Conservation (phyloP, 2,329 filamentous ascomycete genomes). For the Monilinia fructicola region DNA sequence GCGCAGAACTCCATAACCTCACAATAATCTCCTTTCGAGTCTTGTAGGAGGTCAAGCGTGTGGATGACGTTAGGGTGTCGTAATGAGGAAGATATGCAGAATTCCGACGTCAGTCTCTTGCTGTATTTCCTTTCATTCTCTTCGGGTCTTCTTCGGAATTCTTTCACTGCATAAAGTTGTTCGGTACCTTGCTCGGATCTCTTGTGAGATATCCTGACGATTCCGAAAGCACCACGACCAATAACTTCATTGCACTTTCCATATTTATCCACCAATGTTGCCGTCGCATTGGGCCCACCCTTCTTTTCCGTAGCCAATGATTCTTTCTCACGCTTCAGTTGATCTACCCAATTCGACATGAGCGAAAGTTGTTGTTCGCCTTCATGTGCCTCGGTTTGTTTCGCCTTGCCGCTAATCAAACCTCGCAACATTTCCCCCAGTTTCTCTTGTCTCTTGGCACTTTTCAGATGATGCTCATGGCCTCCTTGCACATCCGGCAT, state of each 20-base stretch:
- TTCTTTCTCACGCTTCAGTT: slow-evolving; percentile 84
- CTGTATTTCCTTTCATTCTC: slow-evolving; percentile 97
- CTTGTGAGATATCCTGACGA: slow-evolving; percentile 97
- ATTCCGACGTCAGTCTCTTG: slow-evolving; percentile 94
- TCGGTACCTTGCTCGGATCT: slow-evolving; percentile 79
- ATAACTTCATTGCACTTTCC: slow-evolving; percentile 98
- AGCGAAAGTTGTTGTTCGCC: slow-evolving; percentile 82
- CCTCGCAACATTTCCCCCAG: slow-evolving; percentile 87
- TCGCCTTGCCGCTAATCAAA: slow-evolving; percentile 77
- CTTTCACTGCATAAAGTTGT: slow-evolving; percentile 95
- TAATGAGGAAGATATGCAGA: slow-evolving; percentile 96
- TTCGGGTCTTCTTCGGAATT: slow-evolving; percentile 90
- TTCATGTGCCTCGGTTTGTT: slow-evolving; percentile 62
- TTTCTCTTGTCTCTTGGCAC: slow-evolving; percentile 90
- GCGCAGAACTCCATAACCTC: slow-evolving; percentile 99
- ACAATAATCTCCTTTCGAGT: slow-evolving; percentile 95
- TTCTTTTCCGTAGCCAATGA: slow-evolving; percentile 73
- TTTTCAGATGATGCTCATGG: slow-evolving; percentile 87
- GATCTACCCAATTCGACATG: slow-evolving; percentile 95
- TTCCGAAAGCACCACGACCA: slow-evolving; percentile 92
- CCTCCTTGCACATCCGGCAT: slow-evolving; percentile 59
- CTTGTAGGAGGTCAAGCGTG: slow-evolving; percentile 90
- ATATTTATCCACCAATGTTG: slow-evolving; percentile 90
- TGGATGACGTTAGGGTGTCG: slow-evolving; percentile 98
- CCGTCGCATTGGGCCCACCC: slow-evolving; percentile 69